Evolutionary conservation across 1,284 basidiomycete genomes (phyloP).

Genomic region (Austroboletus rostrupii): DNA sequence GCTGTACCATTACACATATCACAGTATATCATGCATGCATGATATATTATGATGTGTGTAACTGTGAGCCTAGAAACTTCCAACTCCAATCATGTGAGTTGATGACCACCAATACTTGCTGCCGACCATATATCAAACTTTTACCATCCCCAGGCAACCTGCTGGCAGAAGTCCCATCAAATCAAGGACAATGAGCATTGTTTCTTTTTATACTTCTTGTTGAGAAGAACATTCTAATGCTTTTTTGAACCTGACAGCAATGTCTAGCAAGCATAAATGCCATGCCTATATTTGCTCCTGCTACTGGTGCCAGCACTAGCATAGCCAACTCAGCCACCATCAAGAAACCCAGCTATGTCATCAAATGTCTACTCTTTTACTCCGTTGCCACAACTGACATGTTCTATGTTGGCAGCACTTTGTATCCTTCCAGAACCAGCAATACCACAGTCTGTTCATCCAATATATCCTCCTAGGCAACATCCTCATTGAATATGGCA

Average conservation of each 20-base stretch:
- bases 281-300: slow-evolving; percentile 31
- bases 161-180: too few relatives aligned
- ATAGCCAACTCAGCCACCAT: slow-evolving; percentile 30
- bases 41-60: too few relatives aligned
- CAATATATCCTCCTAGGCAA: slow-evolving; percentile 77
- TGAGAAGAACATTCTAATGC: too few relatives aligned
- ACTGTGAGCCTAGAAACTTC: too few relatives aligned
- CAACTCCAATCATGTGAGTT: too few relatives aligned
- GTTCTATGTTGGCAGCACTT: slow-evolving; percentile 83
- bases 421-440: slow-evolving; percentile 66
- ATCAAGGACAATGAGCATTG: too few relatives aligned
- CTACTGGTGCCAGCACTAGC: slow-evolving; percentile 33
- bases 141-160: too few relatives aligned
- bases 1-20: too few relatives aligned
- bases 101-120: too few relatives aligned
- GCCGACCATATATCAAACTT: too few relatives aligned
- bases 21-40: too few relatives aligned
- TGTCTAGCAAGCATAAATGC: slow-evolving; percentile 38
- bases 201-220: too few relatives aligned
- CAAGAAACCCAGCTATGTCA: slow-evolving; percentile 51
- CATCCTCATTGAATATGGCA: slow-evolving; percentile 74
- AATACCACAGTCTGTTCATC: slow-evolving; percentile 79
- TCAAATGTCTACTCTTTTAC: slow-evolving; percentile 55
- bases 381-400: slow-evolving; percentile 61
- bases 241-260: slow-evolving; percentile 50